phyloP scores from a whole-genome alignment of 169 alveolate species.

The Perkinsus marinus region DNA sequence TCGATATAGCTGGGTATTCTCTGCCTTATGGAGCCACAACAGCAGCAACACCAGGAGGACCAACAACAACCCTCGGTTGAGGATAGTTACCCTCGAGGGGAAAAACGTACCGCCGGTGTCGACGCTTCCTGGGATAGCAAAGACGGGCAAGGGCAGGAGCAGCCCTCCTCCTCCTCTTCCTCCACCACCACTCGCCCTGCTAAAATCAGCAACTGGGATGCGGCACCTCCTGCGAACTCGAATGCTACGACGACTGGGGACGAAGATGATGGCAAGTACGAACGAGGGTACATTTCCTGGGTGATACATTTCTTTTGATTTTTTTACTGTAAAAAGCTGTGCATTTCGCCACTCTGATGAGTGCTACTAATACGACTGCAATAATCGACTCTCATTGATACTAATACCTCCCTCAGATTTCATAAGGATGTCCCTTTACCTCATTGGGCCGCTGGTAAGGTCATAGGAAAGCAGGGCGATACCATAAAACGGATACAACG shows the following conservation, averaged over 20 bases:
- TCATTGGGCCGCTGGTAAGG: background rate
- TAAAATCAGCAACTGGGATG: background rate
- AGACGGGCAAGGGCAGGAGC: background rate
- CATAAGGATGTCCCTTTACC: background rate
- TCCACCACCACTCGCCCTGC: background rate
- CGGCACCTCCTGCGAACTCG: background rate
- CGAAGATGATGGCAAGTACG: background rate
- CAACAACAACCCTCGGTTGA: background rate
- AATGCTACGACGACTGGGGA: background rate
- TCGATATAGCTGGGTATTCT: too few species aligned
- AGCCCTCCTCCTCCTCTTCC: too few species aligned
- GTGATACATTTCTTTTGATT: too few species aligned
- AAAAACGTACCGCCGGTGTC: background rate
- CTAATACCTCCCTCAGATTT: background rate
- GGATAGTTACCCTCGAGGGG: background rate
- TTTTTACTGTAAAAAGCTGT: too few species aligned
- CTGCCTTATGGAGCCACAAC: too few species aligned
- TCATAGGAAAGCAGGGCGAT: background rate
- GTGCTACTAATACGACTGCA: background rate
- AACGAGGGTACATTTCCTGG: too few species aligned
- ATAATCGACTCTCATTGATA: too few species aligned
- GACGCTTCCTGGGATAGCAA: background rate
- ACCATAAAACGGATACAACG: background rate
- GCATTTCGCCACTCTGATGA: too few species aligned
- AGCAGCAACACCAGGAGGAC: too few species aligned